Conservation (phyloP, 2,329 filamentous ascomycete species). For the Diatrype stigma region DNA sequence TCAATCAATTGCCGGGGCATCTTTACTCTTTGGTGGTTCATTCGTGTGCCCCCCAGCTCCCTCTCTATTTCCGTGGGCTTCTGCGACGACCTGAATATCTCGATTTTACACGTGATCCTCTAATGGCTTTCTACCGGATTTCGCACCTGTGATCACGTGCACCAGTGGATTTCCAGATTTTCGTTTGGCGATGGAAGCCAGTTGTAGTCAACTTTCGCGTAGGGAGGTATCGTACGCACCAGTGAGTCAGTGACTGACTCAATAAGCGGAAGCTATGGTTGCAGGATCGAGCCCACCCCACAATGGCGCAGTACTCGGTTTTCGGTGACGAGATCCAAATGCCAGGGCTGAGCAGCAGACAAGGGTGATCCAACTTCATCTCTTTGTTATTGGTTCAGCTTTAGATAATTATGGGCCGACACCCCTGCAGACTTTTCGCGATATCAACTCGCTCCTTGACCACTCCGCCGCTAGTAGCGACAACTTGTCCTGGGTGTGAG, state of each 20-base stretch:
- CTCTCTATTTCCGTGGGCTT: too few relatives aligned
- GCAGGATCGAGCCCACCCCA: conserved; percentile 4
- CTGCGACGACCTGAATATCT: too few relatives aligned
- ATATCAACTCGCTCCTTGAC: conserved; percentile 13
- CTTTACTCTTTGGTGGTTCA: neutral
- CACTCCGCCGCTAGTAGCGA: neutral
- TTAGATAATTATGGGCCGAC: conserved; percentile 11
- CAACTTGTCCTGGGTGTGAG: neutral
- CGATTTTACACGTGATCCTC: too few relatives aligned
- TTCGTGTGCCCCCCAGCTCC: too few relatives aligned
- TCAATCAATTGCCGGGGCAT: neutral
- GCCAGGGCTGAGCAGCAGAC: conserved; percentile 13
- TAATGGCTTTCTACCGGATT: too few relatives aligned
- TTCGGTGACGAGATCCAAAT: conserved; percentile 9
- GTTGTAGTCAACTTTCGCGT: too few relatives aligned
- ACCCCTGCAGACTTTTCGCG: conserved; percentile 16
- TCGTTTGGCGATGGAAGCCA: too few relatives aligned
- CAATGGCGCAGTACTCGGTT: conserved; percentile 10
- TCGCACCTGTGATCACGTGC: too few relatives aligned
- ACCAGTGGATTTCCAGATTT: too few relatives aligned
- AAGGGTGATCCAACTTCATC: conserved; percentile 17
- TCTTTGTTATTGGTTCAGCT: conserved; percentile 12
- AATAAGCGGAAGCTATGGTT: neutral
- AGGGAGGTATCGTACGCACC: too few relatives aligned
- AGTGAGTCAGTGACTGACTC: too few relatives aligned